Percentiles rank a stretch among this genome's conserved stretches.
These are phyloP conservation scores for Trapa bicornis DNA, from an alignment of 345 rosid genomes.

Conservation along the genomic window DNA sequence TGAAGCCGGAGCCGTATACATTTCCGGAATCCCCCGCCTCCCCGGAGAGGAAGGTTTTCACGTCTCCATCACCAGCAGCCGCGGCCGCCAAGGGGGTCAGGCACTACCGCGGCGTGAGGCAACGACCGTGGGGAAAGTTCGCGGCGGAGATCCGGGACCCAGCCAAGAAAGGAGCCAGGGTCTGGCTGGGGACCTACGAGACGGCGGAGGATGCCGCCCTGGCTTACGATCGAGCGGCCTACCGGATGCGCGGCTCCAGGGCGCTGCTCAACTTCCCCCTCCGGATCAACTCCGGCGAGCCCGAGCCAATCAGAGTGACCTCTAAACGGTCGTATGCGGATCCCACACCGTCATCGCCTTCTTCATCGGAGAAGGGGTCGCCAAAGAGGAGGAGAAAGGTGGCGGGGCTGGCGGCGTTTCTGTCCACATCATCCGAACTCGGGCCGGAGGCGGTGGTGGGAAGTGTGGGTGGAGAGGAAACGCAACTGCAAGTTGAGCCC, in stretches of 20 bases:
- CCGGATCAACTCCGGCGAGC: constrained; percentile 48
- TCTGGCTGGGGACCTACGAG: too few relatives aligned
- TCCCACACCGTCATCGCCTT: constrained; percentile 25
- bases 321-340: constrained; percentile 61
- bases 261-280: too few relatives aligned
- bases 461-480: not conserved
- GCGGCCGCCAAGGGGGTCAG: constrained; percentile 41
- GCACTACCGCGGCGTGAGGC: constrained; percentile 92
- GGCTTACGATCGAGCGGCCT: too few relatives aligned
- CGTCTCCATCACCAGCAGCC: constrained; percentile 13
- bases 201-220: too few relatives aligned
- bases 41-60: not conserved
- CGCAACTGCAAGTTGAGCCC: constrained; percentile 4
- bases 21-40: constrained; percentile 2
- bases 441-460: constrained; percentile 18
- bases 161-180: too few relatives aligned
- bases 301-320: constrained; percentile 81
- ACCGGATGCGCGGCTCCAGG: too few relatives aligned
- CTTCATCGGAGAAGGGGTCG: constrained; percentile 30
- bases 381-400: constrained; percentile 53
- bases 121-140: constrained; percentile 38
- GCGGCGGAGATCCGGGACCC: too few relatives aligned
- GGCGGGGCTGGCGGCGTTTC: constrained; percentile 7
- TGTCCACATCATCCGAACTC: constrained; percentile 10
- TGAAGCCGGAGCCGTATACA: constrained; percentile 27